Base-by-base conservation (phyloP, 208 protist species). In the Acanthamoeba lenticulata region DNA sequence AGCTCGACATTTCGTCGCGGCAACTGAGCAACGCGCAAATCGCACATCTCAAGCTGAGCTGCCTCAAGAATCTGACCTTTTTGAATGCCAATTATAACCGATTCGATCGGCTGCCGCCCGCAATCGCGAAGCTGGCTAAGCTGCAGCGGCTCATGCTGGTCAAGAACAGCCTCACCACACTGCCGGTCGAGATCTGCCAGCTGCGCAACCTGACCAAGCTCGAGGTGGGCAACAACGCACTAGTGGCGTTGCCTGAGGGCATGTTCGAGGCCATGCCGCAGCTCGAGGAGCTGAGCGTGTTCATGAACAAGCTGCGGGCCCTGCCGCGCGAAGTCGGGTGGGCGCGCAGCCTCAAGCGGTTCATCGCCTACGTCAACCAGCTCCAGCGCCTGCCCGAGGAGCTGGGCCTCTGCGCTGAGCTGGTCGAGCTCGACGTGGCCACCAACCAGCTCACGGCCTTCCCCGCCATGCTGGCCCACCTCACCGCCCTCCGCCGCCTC, bases 141-240 rank as follows among this genome's bases (percentile, higher is more conserved):
- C 89, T 93, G 36, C 62, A 93, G 65, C 89, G 89, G 21, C 89
- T 93, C n/a, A 40, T 62, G 45, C 65, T 93, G 9, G 65, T 83
- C 62, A 93, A 93, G 89, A 93, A 93, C 62, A 9, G 60, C 2
- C 57, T 93, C 32, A 44, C 89, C 29, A 24, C 6, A 17, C 42
- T 93, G 45, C 89, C 89, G 34, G 5, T 42, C 21, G 89, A 93
- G 62, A 49, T 93, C 24, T 74, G 89, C 45, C 89, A 81, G 42
- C 89, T 93, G 62, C 40, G 45, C 27, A 74, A 83, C 40, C 67
- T 93, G 36, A 81, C 67, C 29, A 36, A 47, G 45, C 40, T 93
- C 27, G 89, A 93, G 89, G 13, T 93, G 42, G 89, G 62, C 62
- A 93, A 93, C 89, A 93, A 93, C 89, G 36, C 9, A 11, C 36